These are phyloP conservation scores for Leccinum broughii DNA, from an alignment of 768 basidiomycete species.

Conservation along the genomic window DNA sequence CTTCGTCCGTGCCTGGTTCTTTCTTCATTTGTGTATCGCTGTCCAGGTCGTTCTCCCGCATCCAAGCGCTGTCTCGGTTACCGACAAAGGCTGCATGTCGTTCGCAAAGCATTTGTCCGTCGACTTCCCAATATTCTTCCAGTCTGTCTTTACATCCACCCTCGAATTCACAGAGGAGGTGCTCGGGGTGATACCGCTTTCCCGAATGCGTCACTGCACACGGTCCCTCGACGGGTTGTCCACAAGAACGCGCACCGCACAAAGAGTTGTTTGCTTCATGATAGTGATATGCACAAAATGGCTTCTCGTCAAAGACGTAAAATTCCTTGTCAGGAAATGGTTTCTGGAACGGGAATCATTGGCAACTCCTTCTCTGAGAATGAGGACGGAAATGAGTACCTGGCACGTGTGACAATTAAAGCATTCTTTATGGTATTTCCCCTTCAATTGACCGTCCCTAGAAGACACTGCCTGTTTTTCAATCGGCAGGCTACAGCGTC, in stretches of 20 bases:
- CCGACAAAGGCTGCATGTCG: constrained; percentile 54
- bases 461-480: constrained; percentile 91
- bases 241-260: constrained; percentile 75
- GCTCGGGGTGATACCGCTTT: constrained; percentile 84
- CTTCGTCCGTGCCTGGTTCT: constrained; percentile 31
- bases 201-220: constrained; percentile 86
- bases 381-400: constrained; percentile 39
- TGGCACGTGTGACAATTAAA: constrained; percentile 87
- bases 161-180: constrained; percentile 79
- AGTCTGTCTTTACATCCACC: constrained; percentile 54
- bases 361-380: background rate
- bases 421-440: constrained; percentile 91
- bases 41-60: constrained; percentile 15
- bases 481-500: constrained; percentile 82
- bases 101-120: constrained; percentile 85
- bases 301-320: constrained; percentile 89
- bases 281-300: constrained; percentile 90
- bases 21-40: constrained; percentile 11
- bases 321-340: constrained; percentile 91
- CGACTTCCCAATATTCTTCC: constrained; percentile 89
- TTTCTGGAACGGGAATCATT: constrained; percentile 47
- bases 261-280: constrained; percentile 90
- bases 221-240: constrained; percentile 89
- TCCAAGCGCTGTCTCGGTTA: constrained; percentile 25
- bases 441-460: constrained; percentile 91